phyloP scores from a whole-genome alignment of 2,329 filamentous ascomycete species.

The Epichloe uncinata region DNA sequence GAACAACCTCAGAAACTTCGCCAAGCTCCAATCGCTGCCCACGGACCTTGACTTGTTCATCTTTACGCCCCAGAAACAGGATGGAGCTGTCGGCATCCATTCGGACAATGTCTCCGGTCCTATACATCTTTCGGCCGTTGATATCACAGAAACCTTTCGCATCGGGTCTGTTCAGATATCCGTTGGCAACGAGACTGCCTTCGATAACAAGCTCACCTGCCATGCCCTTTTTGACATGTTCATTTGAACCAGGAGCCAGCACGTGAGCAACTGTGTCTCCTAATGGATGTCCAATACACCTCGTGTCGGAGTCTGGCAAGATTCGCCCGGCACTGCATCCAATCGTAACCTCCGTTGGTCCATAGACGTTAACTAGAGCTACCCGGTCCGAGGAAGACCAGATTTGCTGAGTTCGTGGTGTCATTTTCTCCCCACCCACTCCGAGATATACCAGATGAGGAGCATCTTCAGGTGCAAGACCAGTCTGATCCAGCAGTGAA shows the following conservation, averaged over 20 bases:
- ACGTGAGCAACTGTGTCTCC: slow-evolving; percentile 8
- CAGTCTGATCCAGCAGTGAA: slow-evolving; percentile 44
- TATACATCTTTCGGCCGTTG: slow-evolving; percentile 6
- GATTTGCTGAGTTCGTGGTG: slow-evolving; percentile 18
- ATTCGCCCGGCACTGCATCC: slow-evolving; percentile 26
- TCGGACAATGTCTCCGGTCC: slow-evolving; percentile 9
- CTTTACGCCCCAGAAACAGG: slow-evolving; percentile 7
- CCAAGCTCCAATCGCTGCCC: slow-evolving; percentile 7
- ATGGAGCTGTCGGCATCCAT: slow-evolving; percentile 9
- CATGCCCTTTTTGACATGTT: slow-evolving; percentile 8
- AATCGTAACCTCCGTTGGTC: slow-evolving; percentile 54
- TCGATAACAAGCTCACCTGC: slow-evolving; percentile 31
- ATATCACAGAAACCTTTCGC: slow-evolving; percentile 6
- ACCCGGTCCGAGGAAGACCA: neutral
- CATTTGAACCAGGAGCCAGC: slow-evolving; percentile 2
- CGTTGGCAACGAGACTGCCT: slow-evolving; percentile 30
- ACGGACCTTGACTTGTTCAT: slow-evolving; percentile 9
- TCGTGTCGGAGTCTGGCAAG: slow-evolving; percentile 6
- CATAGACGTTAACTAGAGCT: slow-evolving; percentile 24
- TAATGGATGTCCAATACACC: slow-evolving; percentile 11
- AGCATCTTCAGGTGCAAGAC: slow-evolving; percentile 38
- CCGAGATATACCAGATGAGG: slow-evolving; percentile 52
- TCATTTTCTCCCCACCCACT: slow-evolving; percentile 51
- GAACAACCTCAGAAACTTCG: slow-evolving; percentile 2
- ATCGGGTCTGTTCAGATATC: slow-evolving; percentile 24